Evolutionary conservation across 768 basidiomycete genomes (phyloP).

Genomic region (Boletus sensibilis): DNA sequence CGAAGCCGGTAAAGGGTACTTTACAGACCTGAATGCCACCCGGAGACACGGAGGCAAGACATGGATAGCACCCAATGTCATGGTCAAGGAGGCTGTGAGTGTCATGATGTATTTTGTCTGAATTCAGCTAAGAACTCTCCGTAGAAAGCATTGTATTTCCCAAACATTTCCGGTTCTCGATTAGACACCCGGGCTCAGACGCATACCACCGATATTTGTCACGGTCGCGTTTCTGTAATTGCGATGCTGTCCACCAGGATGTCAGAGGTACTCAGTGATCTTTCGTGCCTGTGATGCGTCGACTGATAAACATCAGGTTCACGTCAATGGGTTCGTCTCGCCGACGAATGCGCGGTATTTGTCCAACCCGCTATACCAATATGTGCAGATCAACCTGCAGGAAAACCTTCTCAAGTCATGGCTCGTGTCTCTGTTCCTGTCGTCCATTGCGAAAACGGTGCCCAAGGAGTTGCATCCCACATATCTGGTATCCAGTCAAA

Average conservation of each 20-base stretch:
- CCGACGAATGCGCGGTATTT: constrained; percentile 53
- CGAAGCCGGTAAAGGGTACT: constrained; percentile 79
- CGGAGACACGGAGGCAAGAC: constrained; percentile 87
- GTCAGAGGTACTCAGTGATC: constrained; percentile 62
- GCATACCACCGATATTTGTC: constrained; percentile 77
- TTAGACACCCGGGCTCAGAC: constrained; percentile 53
- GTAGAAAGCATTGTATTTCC: constrained; percentile 91
- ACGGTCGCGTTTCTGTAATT: constrained; percentile 74
- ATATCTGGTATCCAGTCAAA: constrained; percentile 80
- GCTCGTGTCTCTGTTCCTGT: constrained; percentile 82
- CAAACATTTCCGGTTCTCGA: constrained; percentile 75
- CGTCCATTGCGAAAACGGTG: constrained; percentile 63
- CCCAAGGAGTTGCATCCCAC: constrained; percentile 63
- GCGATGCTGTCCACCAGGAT: constrained; percentile 83
- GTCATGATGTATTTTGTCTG: not conserved
- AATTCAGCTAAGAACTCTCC: not conserved
- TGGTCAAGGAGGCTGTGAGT: constrained; percentile 89
- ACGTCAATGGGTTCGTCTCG: constrained; percentile 68
- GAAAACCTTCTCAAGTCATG: constrained; percentile 91
- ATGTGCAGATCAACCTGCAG: constrained; percentile 88
- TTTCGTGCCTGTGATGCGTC: not conserved
- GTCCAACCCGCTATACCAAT: constrained; percentile 62
- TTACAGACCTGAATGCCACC: constrained; percentile 80
- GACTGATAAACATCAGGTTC: constrained; percentile 50
- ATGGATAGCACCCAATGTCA: constrained; percentile 86